phyloP scores from a whole-genome alignment of 2,329 filamentous ascomycete species.

The Aspergillus novofumigatus region DNA sequence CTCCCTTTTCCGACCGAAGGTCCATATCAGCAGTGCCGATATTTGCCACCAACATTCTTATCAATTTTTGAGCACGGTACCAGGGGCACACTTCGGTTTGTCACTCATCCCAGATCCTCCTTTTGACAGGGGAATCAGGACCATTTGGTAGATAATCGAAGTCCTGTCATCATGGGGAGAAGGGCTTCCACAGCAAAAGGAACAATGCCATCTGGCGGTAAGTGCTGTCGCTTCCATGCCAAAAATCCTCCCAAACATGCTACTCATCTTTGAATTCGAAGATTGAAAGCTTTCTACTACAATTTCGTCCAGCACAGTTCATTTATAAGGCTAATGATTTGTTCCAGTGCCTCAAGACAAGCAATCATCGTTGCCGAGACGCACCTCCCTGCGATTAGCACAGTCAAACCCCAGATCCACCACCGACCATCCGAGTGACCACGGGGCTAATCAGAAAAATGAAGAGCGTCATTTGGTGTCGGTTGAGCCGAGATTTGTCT shows the following conservation, averaged over 20 bases:
- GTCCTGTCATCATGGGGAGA: conserved; percentile 7
- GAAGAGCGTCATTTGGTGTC: not conserved
- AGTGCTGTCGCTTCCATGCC: not conserved
- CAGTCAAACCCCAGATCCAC: conserved; percentile 6
- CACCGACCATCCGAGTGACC: not conserved
- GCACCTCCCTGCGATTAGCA: conserved; percentile 22
- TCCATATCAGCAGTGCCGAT: not conserved
- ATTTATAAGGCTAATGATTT: not conserved
- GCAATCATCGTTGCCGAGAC: conserved; percentile 11
- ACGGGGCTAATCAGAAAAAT: conserved; percentile 10
- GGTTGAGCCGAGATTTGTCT: not conserved
- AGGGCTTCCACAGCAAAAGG: conserved; percentile 3
- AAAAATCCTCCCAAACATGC: not conserved
- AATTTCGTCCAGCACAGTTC: not conserved
- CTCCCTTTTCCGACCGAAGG: not conserved
- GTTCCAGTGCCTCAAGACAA: not conserved
- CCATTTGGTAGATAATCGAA: not conserved
- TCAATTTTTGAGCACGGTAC: not conserved
- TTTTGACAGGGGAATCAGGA: not conserved
- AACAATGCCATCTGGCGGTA: conserved; percentile 2
- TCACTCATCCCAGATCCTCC: not conserved
- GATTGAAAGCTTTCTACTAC: not conserved
- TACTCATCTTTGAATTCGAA: not conserved
- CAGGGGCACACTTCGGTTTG: not conserved
- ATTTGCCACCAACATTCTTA: conserved; percentile 1